Conservation (phyloP, 2,329 filamentous ascomycete species). For the Meredithiella fracta region DNA sequence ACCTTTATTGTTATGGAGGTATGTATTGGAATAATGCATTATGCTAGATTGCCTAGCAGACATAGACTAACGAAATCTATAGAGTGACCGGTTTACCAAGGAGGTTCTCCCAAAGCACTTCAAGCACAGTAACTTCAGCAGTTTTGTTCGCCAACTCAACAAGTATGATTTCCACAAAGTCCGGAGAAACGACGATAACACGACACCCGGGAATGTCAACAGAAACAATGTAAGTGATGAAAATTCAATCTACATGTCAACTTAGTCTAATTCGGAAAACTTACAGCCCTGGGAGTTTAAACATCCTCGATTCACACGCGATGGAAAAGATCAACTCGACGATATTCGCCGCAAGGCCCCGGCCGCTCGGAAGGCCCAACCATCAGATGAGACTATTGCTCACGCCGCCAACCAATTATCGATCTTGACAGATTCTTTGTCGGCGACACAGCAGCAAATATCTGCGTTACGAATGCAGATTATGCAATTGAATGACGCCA, state of each 20-base stretch:
- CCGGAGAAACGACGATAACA: slow-evolving; percentile 31
- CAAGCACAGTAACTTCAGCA: slow-evolving; percentile 97
- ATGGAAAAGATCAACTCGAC: slow-evolving; percentile 90
- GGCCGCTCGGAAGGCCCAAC: slow-evolving; percentile 60
- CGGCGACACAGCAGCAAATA: slow-evolving; percentile 13
- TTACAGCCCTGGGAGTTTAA: slow-evolving; percentile 65
- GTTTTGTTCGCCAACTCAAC: slow-evolving; percentile 88
- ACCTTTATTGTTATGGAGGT: slow-evolving; percentile 97
- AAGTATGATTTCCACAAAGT: slow-evolving; percentile 99
- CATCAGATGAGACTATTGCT: slow-evolving; percentile 55
- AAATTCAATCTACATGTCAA: too few relatives aligned
- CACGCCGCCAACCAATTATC: slow-evolving; percentile 57
- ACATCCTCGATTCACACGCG: slow-evolving; percentile 86
- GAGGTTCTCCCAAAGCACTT: slow-evolving; percentile 95
- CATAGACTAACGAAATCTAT: slow-evolving; percentile 12
- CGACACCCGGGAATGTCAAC: slow-evolving; percentile 44
- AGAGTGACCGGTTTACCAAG: slow-evolving; percentile 98
- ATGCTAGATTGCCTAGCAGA: not conserved
- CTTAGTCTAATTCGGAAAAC: too few relatives aligned
- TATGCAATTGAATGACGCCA: slow-evolving; percentile 53
- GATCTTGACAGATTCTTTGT: slow-evolving; percentile 9
- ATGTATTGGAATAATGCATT: slow-evolving; percentile 19
- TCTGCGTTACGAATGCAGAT: slow-evolving; percentile 70
- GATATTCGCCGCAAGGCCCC: slow-evolving; percentile 94
- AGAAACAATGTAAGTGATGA: too few relatives aligned